Percentiles rank a stretch among this genome's conserved stretches.
These are phyloP conservation scores for Kuraishia hungarica DNA, from an alignment of 805 yeast genomes.

Conservation along the genomic window DNA sequence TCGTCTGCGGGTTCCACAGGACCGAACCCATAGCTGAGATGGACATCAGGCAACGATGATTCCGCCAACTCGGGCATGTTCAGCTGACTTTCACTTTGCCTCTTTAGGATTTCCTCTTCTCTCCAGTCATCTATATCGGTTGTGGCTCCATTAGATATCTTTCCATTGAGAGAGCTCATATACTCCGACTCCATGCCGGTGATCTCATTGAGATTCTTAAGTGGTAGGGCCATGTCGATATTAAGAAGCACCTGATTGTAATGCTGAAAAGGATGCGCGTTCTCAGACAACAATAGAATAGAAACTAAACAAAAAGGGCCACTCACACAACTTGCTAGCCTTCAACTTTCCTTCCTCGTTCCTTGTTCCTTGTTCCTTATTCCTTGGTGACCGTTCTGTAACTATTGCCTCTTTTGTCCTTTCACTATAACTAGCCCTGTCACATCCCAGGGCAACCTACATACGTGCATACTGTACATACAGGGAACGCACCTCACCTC, in stretches of 20 bases:
- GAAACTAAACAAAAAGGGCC: too few species aligned
- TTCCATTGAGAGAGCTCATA: neutral
- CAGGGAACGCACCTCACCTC: neutral
- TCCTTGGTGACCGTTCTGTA: too few species aligned
- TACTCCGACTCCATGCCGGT: neutral
- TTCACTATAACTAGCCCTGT: too few species aligned
- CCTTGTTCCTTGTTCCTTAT: too few species aligned
- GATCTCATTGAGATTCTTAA: neutral
- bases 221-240: neutral
- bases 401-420: too few species aligned
- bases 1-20: slow-evolving; percentile 16
- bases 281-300: too few species aligned
- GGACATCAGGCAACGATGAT: slow-evolving; percentile 16
- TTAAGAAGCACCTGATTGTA: neutral
- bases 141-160: neutral
- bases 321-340: too few species aligned
- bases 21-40: slow-evolving; percentile 19
- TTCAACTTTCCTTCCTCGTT: too few species aligned
- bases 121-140: neutral
- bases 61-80: neutral
- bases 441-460: too few species aligned
- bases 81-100: slow-evolving; percentile 1
- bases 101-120: slow-evolving; percentile 1
- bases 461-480: too few species aligned
- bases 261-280: too few species aligned